Evolutionary conservation across 495 filamentous ascomycete genomes (phyloP), one percentile per base, ranked within the genome.

Genomic region (Neurospora tetraspora): DNA sequence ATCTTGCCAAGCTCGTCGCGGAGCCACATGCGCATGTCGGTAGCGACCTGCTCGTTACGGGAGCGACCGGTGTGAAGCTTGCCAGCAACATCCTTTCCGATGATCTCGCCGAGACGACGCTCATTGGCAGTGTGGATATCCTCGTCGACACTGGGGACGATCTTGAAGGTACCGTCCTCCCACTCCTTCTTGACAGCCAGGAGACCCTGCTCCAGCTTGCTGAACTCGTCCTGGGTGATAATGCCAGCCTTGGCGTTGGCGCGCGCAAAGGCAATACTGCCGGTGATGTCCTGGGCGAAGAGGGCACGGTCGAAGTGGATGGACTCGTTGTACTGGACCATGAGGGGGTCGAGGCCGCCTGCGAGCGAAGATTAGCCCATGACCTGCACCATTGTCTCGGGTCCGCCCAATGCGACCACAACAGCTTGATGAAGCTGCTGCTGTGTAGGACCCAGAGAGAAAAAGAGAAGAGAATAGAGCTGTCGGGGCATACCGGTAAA

Each of bases 51-150:
- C 83, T 98, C 96, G 78, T 98, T 98, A 65, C 96, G 85, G 77
- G 90, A 93, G 31, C 96, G 89, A 40, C 94, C 94, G 3, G 94
- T 98, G 85, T 98, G 95, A 73, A 98, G 87, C 83, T 97, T 98
- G 6, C 95, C 94, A 3, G 90, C 94, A 39, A 94, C 90, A 3
- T 92, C 86, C 78, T 90, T 94, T 76, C 94, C 94, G 59, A 98
- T 93, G 74, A 97, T 86, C 84, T 98, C 96, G 45, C 91, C 91
- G 27, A 98, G 85, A 47, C 94, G 88, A 70, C 94, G 90, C 86
- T 97, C 95, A 78, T 97, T 97, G 71, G 94, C 94, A 1, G 95
- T 97, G 83, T 97, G 94, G 74, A 97, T 97, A 70, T 86, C 84
- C 76, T 92, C 91, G 73, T 94, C 91, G 73, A 88, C 86, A 70